A percentile compares a stretch with the other conserved stretches of the same genome.
Conservation (phyloP, 2,329 filamentous ascomycete genomes). For the Dichotomopilus funicola region DNA sequence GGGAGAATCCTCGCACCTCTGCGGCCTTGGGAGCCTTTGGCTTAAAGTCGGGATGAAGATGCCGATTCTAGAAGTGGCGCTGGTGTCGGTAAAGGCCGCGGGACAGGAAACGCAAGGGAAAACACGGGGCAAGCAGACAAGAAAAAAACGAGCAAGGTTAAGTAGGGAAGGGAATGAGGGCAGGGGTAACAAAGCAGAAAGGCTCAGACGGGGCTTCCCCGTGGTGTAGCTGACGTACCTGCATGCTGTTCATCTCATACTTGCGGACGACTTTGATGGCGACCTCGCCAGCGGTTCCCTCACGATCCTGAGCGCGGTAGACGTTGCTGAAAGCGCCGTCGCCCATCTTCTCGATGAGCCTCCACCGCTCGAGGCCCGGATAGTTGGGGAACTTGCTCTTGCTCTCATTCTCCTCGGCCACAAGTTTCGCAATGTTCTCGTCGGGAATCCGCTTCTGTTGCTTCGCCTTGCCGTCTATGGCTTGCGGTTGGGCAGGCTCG, state of each 20-base stretch:
- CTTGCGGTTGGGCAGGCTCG: constrained; percentile 59
- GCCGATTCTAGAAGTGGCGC: constrained; percentile 65
- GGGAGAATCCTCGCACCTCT: constrained; percentile 71
- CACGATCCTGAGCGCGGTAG: constrained; percentile 74
- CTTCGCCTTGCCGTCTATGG: constrained; percentile 35
- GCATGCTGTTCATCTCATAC: constrained; percentile 97
- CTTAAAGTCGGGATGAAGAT: constrained; percentile 94
- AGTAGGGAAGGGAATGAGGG: constrained; percentile 24
- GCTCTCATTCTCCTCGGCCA: constrained; percentile 85
- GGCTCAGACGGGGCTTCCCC: constrained; percentile 3
- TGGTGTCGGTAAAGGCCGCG: constrained; percentile 47
- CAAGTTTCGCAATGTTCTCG: constrained; percentile 71
- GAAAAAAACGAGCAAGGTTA: constrained; percentile 24
- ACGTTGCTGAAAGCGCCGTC: constrained; percentile 99
- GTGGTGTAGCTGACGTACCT: constrained; percentile 61
- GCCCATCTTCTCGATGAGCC: constrained; percentile 92
- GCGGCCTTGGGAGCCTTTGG: constrained; percentile 82
- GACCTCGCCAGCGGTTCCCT: constrained; percentile 68
- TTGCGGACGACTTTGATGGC: constrained; percentile 99
- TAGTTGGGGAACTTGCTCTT: constrained; percentile 81
- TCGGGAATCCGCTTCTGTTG: constrained; percentile 47
- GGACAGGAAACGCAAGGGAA: neutral
- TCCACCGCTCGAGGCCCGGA: constrained; percentile 79
- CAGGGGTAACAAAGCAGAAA: constrained; percentile 22
- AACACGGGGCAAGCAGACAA: constrained; percentile 17